Evolutionary conservation across 495 filamentous ascomycete species (phyloP), one percentile per base, ranked within the genome.

Genomic region (Echria macrotheca): DNA sequence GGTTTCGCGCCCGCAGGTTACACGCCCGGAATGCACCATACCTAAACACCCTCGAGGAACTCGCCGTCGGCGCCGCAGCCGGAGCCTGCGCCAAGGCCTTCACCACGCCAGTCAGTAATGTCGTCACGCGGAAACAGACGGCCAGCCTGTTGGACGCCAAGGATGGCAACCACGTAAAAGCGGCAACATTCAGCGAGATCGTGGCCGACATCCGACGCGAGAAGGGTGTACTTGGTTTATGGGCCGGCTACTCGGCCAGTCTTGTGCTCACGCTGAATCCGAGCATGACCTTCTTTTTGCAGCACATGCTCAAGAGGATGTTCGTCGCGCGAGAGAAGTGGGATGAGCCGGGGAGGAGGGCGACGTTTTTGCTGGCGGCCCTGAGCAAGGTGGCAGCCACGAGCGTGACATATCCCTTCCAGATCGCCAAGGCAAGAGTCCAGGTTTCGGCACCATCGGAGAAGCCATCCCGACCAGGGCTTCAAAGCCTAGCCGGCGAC

Each of bases 181-280:
- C 7, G 15, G 56, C 64, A 11, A 53, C 62, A 0, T 77, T 82
- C 2, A 64, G 69, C 2, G 74, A 83, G 19, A 88, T 88, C 35
- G 74, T 83, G 14, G 63, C 67, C 2, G 70, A 78, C 29, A 91
- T 96, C 41, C 65, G 69, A 9, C 48, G 66, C 1, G 87, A 93
- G 59, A 85, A 86, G 57, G 91, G 90, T 0, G 43, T 91, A 6
- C 10, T 58, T 57, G 90, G 90, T 0, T 86, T 95, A 54, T 96
- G 91, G 91, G 86, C 89, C 0, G 91, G 91, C 2, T 96, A 96
- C 66, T 85, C 85, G 10, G 89, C 89, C 0, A 80, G 77, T 22
- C 64, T 93, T 42, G 74, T 95, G 41, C 65, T 96, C 25, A 91
- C 91, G 1, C 70, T 96, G 1, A 96, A 96, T 58, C 91, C 91